These are phyloP conservation scores for Kazachstania viticola DNA, from an alignment of 805 yeast genomes.

Conservation along the genomic window DNA sequence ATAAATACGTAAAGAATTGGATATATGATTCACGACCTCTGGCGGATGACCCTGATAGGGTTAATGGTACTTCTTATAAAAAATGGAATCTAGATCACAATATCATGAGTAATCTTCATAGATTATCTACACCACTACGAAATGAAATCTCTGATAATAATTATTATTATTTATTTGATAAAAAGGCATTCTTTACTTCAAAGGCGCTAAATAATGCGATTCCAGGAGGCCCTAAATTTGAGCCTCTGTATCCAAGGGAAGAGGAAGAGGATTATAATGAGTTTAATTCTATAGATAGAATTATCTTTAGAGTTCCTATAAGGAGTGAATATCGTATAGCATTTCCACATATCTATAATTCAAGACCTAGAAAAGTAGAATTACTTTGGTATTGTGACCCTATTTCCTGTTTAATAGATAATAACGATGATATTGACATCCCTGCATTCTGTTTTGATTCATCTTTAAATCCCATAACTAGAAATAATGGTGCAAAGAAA, in stretches of 20 bases:
- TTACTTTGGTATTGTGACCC: conserved; percentile 58
- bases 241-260: conserved; percentile 61
- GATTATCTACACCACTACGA: conserved; percentile 60
- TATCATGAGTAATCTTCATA: conserved; percentile 53
- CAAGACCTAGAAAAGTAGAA: conserved; percentile 55
- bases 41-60: conserved; percentile 39
- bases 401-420: conserved; percentile 35
- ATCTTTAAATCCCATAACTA: conserved; percentile 43
- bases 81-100: conserved; percentile 55
- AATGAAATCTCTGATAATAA: conserved; percentile 49
- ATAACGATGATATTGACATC: conserved; percentile 33
- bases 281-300: conserved; percentile 79
- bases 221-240: conserved; percentile 96
- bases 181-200: conserved; percentile 74
- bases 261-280: conserved; percentile 77
- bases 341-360: conserved; percentile 74
- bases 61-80: conserved; percentile 70
- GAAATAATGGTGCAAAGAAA: conserved; percentile 7
- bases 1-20: conserved; percentile 58
- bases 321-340: conserved; percentile 81
- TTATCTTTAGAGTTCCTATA: conserved; percentile 66
- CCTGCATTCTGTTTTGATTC: conserved; percentile 49
- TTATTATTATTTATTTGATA: conserved; percentile 62
- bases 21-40: conserved; percentile 70
- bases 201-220: conserved; percentile 78